Conservation (phyloP, 2,329 filamentous ascomycete species). For the Colletotrichum theobromicola region DNA sequence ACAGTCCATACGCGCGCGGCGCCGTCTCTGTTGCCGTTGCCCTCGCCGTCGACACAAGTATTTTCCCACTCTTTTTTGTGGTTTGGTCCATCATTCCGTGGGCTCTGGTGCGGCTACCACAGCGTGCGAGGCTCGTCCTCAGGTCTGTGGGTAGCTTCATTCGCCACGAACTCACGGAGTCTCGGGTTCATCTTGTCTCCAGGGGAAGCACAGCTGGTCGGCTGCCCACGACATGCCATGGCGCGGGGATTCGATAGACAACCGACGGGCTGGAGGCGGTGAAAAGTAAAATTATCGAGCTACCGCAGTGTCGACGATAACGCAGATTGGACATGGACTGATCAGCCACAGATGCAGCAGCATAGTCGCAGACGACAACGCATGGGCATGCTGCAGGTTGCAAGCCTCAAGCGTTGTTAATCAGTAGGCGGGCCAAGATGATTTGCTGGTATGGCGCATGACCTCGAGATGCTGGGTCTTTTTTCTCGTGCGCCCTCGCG, state of each 20-base stretch:
- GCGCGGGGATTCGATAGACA: background rate
- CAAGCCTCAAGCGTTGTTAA: background rate
- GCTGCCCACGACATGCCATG: background rate
- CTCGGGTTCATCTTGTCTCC: background rate
- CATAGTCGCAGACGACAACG: background rate
- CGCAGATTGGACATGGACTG: background rate
- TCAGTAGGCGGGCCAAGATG: background rate
- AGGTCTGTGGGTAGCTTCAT: background rate
- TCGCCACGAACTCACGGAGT: slow-evolving; percentile 8
- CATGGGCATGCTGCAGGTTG: background rate
- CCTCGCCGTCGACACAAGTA: background rate
- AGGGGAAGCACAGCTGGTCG: background rate
- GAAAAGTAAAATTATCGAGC: background rate
- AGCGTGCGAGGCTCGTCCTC: background rate
- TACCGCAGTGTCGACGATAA: background rate
- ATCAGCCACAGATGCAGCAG: background rate
- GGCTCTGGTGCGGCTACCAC: background rate
- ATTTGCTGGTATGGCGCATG: slow-evolving; percentile 4
- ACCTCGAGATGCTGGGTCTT: background rate
- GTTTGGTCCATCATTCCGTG: background rate
- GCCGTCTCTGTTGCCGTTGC: background rate
- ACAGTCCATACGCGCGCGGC: background rate
- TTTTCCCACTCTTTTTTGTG: background rate
- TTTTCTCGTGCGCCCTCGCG: background rate
- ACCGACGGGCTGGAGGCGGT: background rate